Evolutionary conservation across 2,329 filamentous ascomycete genomes (phyloP).

Genomic region (Paecilomyces sp.): DNA sequence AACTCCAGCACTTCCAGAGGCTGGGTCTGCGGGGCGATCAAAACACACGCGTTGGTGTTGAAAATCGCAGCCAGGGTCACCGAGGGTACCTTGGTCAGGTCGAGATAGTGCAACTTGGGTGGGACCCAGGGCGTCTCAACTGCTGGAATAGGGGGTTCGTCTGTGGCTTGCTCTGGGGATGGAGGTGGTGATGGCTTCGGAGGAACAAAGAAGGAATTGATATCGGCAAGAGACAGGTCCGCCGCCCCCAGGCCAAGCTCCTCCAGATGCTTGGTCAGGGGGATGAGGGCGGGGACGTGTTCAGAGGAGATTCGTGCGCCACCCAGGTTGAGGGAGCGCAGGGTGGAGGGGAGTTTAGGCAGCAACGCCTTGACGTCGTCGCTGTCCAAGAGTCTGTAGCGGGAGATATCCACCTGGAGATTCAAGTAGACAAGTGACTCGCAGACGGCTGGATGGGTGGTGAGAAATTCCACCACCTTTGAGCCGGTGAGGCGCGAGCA

Average conservation of each 20-base stretch:
- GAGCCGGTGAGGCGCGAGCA: slow-evolving; percentile 63
- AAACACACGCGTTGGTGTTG: slow-evolving; percentile 45
- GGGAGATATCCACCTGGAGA: slow-evolving; percentile 63
- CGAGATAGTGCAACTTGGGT: slow-evolving; percentile 64
- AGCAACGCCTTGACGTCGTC: slow-evolving; percentile 60
- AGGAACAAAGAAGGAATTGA: slow-evolving; percentile 55
- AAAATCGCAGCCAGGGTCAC: slow-evolving; percentile 53
- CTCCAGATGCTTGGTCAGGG: slow-evolving; percentile 64
- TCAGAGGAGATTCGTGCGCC: slow-evolving; percentile 62
- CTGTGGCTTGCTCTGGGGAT: slow-evolving; percentile 13
- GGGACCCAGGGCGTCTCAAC: slow-evolving; percentile 39
- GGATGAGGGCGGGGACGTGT: slow-evolving; percentile 58
- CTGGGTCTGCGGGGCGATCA: slow-evolving; percentile 54
- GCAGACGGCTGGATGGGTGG: slow-evolving; percentile 61
- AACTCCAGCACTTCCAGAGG: slow-evolving; percentile 74
- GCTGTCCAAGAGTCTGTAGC: slow-evolving; percentile 62
- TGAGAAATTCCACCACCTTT: slow-evolving; percentile 63
- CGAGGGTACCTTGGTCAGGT: slow-evolving; percentile 62
- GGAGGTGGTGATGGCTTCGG: slow-evolving; percentile 13
- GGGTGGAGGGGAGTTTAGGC: slow-evolving; percentile 56
- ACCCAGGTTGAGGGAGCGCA: slow-evolving; percentile 68
- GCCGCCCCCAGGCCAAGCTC: slow-evolving; percentile 66
- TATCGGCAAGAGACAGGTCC: slow-evolving; percentile 57
- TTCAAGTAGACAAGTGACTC: slow-evolving; percentile 63
- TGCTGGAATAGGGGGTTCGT: slow-evolving; percentile 17